Evolutionary conservation across 495 filamentous ascomycete species (phyloP).

Genomic region (Penicillium lividum): DNA sequence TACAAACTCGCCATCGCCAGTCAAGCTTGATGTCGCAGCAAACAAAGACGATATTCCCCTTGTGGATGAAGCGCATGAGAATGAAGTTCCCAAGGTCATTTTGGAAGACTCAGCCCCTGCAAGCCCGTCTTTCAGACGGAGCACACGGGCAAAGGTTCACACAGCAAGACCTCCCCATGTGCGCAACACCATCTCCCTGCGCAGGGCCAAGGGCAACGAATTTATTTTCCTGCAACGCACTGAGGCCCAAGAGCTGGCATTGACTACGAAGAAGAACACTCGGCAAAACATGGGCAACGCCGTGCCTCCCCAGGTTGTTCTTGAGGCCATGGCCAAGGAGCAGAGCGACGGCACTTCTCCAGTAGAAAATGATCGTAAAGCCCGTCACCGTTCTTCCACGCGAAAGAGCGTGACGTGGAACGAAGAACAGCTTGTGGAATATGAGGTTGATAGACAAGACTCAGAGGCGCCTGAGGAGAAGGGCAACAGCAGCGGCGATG

Average conservation of each 20-base stretch:
- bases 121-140: constrained; percentile 43
- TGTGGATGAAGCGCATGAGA: constrained; percentile 17
- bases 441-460: constrained; percentile 12
- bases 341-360: constrained; percentile 7
- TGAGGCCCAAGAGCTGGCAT: constrained; percentile 58
- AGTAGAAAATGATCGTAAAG: constrained; percentile 13
- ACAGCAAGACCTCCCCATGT: constrained; percentile 27
- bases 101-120: constrained; percentile 25
- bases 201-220: constrained; percentile 56
- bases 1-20: constrained; percentile 55
- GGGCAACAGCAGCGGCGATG: constrained; percentile 15
- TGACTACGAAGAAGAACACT: constrained; percentile 58
- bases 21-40: constrained; percentile 38
- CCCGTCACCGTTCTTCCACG: constrained; percentile 9
- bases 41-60: constrained; percentile 27
- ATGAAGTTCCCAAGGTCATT: constrained; percentile 20
- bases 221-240: constrained; percentile 57
- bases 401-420: constrained; percentile 46
- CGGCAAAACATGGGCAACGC: constrained; percentile 57
- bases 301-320: constrained; percentile 44
- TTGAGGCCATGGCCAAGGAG: constrained; percentile 43
- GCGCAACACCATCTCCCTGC: constrained; percentile 56
- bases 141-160: constrained; percentile 39
- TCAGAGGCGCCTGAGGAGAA: constrained; percentile 18
- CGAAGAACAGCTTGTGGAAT: constrained; percentile 40